Evolutionary conservation across 2,329 filamentous ascomycete genomes (phyloP).

Genomic region (Xylaria sp.): DNA sequence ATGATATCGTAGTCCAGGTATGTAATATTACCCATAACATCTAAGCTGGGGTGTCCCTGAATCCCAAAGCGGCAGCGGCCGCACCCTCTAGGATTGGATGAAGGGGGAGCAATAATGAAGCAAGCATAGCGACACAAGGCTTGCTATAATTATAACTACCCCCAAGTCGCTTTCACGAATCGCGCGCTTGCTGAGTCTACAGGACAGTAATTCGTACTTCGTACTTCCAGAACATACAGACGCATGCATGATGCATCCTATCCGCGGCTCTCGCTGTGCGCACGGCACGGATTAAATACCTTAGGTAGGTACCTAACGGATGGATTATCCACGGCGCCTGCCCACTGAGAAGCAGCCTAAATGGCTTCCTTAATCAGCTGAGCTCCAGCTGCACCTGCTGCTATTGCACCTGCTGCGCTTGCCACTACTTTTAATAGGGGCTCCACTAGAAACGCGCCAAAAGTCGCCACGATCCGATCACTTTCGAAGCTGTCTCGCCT

Average conservation of each 20-base stretch:
- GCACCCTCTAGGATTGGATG: background rate
- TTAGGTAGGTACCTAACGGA: no score
- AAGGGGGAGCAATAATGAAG: background rate
- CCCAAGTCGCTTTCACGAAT: background rate
- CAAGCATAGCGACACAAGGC: background rate
- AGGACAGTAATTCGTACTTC: background rate
- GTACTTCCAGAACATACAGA: no score
- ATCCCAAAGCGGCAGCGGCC: no score
- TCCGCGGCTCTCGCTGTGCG: background rate
- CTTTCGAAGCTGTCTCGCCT: no score
- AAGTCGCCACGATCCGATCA: conserved; percentile 13
- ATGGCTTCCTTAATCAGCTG: background rate
- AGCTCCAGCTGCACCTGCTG: no score
- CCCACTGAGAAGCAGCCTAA: background rate
- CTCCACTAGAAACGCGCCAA: conserved; percentile 10
- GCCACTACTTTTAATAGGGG: background rate
- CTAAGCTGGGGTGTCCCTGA: no score
- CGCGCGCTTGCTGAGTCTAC: conserved; percentile 11
- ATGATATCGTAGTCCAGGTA: no score
- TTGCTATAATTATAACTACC: background rate
- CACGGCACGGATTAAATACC: background rate
- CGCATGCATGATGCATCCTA: conserved; percentile 9
- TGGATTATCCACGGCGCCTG: conserved; percentile 1
- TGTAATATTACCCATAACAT: no score
- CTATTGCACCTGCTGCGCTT: background rate